Conservation (phyloP, 2,329 filamentous ascomycete genomes). For the Pseudocercospora vitis region DNA sequence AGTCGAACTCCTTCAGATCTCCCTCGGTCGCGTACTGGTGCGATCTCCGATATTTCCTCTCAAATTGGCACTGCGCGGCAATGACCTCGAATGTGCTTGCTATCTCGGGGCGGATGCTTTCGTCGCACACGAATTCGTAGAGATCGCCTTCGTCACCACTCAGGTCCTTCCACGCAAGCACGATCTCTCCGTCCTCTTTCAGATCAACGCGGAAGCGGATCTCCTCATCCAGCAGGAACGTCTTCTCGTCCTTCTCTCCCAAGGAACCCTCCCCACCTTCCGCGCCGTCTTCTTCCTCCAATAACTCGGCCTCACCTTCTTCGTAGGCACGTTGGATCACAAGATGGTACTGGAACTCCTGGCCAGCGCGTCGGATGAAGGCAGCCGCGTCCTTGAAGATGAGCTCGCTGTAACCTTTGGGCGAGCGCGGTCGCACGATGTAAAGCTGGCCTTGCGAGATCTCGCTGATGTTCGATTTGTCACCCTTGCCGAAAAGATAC, state of each 20-base stretch:
- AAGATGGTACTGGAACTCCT: slow-evolving; percentile 96
- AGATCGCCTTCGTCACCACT: slow-evolving; percentile 91
- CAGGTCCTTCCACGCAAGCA: slow-evolving; percentile 91
- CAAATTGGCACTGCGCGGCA: slow-evolving; percentile 93
- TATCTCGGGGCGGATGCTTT: slow-evolving; percentile 65
- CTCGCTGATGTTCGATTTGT: slow-evolving; percentile 91
- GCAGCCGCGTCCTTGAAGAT: slow-evolving; percentile 95
- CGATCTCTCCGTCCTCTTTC: slow-evolving; percentile 75
- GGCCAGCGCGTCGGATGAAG: slow-evolving; percentile 85
- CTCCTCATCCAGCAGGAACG: slow-evolving; percentile 89
- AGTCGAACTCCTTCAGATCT: slow-evolving; percentile 81
- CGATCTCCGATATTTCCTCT: slow-evolving; percentile 84
- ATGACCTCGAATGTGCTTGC: slow-evolving; percentile 78
- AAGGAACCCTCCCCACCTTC: slow-evolving; percentile 61
- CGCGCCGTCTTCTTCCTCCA: slow-evolving; percentile 86
- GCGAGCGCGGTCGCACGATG: slow-evolving; percentile 88
- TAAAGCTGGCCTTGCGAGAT: slow-evolving; percentile 95
- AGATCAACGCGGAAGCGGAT: slow-evolving; percentile 84
- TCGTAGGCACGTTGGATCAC: slow-evolving; percentile 96
- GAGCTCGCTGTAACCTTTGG: slow-evolving; percentile 97
- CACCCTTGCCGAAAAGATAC: slow-evolving; percentile 83
- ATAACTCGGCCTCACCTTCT: slow-evolving; percentile 89
- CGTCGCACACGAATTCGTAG: slow-evolving; percentile 97
- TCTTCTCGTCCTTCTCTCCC: slow-evolving; percentile 97
- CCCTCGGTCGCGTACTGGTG: slow-evolving; percentile 76